These are phyloP conservation scores for Vanrija humicola DNA, from an alignment of 1,284 basidiomycete genomes.

Conservation along the genomic window DNA sequence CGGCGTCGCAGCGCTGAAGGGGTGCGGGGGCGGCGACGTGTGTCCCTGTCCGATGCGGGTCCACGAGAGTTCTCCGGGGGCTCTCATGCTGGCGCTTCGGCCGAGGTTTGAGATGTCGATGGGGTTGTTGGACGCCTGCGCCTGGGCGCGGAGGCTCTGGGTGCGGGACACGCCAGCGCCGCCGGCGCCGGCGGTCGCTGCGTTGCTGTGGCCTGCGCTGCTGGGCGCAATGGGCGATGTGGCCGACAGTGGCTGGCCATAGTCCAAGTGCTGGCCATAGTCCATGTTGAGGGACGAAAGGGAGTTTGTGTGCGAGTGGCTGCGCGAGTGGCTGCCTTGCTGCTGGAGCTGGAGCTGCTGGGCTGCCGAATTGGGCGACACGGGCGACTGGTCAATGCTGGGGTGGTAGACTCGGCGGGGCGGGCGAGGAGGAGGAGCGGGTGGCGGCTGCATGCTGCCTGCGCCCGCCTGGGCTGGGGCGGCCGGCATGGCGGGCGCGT, in stretches of 20 bases:
- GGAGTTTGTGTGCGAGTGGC: constrained; percentile 31
- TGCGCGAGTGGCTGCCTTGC: constrained; percentile 19
- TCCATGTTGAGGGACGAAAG: constrained; percentile 39
- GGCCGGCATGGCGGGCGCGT: not conserved
- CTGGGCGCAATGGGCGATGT: constrained; percentile 11
- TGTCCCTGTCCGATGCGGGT: constrained; percentile 7
- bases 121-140: constrained; percentile 28
- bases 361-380: constrained; percentile 13
- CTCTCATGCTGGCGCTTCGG: constrained; percentile 37
- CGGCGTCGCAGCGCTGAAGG: constrained; percentile 38
- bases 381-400: constrained; percentile 9
- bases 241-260: not conserved
- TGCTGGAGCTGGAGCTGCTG: constrained; percentile 9
- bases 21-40: constrained; percentile 18
- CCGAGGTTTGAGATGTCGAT: constrained; percentile 26
- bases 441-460: constrained; percentile 7
- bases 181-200: constrained; percentile 3
- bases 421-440: constrained; percentile 36
- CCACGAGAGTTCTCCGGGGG: constrained; percentile 31
- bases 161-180: constrained; percentile 35
- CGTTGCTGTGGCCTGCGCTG: not conserved
- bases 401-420: constrained; percentile 31
- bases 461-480: not conserved
- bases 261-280: constrained; percentile 12
- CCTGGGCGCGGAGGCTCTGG: constrained; percentile 37